Evolutionary conservation across 352 stramenopile species (phyloP), one percentile per base, ranked within the genome.

Genomic region (Phytophthora ramorum): DNA sequence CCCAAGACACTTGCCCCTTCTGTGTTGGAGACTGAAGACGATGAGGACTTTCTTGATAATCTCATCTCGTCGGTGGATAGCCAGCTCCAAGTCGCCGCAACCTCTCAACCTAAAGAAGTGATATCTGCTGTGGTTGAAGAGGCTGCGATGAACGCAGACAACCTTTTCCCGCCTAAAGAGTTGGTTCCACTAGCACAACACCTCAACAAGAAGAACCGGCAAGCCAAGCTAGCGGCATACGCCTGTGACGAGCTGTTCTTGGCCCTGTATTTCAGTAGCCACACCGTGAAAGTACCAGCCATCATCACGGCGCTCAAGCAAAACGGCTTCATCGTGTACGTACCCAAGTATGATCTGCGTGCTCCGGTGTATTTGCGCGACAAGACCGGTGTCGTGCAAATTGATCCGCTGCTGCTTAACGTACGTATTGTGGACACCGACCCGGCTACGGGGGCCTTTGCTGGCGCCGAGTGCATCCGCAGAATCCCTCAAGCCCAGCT

Each of bases 251-350:
- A 92, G 48, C 75, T 98, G 17, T 98, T 98, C 71, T 72, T 98
- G 22, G 90, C 91, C 16, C 70, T 98, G 13, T 98, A 98, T 74
- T 98, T 98, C 58, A 96, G 81, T 61, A 91, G 87, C 34, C 86
- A 97, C 66, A 85, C 84, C 1, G 81, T 96, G 12, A 83, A 85
- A 19, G 87, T 91, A 1, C 66, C 87, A 20, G 95, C 91, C 19
- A 91, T 98, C 50, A 93, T 98, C 44, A 94, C 89, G 45, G 76
- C 87, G 30, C 73, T 98, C 64, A 90, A 95, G 66, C 76, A 92
- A 55, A 98, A 98, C 67, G 95, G 95, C 9, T 92, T 98, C 63
- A 87, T 97, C 20, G 92, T 96, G 20, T 98, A 98, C 71, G 73
- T 98, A 13, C 95, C 95, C 8, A 87, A 89, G 44, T 98, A 98